Conservation (phyloP, 1,284 basidiomycete genomes). For the Exobasidium cylindrosporum region DNA sequence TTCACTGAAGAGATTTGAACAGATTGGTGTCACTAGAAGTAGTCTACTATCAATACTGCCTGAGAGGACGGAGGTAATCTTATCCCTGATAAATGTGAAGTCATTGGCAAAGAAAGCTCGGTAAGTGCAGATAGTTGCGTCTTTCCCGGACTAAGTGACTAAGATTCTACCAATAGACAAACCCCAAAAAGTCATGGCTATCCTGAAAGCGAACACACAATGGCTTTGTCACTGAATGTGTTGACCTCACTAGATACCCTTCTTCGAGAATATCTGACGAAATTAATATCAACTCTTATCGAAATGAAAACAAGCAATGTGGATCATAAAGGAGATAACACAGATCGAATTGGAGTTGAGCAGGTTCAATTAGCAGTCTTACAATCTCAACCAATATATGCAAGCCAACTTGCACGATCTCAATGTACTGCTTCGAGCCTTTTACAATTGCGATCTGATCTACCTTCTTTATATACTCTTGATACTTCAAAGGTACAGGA, state of each 20-base stretch:
- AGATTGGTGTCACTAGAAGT: not conserved
- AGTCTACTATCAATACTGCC: not conserved
- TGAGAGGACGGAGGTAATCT: not conserved
- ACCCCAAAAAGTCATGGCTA: not conserved
- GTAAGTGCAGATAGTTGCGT: not conserved
- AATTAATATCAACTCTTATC: not conserved
- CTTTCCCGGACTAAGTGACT: too few species aligned
- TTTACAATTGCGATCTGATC: not conserved
- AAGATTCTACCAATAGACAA: too few species aligned
- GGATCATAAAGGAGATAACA: not conserved
- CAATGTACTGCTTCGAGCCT: not conserved
- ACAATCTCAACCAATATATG: not conserved
- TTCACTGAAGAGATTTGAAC: not conserved
- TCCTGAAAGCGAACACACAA: not conserved
- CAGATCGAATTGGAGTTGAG: not conserved
- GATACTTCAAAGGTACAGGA: not conserved
- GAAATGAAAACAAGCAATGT: not conserved
- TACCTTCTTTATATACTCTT: not conserved
- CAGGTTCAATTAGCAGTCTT: not conserved
- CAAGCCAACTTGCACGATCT: not conserved
- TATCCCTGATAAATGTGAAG: not conserved
- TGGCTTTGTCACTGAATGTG: not conserved
- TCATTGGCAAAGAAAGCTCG: not conserved
- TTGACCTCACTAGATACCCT: not conserved
- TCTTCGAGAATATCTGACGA: not conserved